Base-by-base conservation (phyloP, 345 rosid species). In the Dimocarpus longan region DNA sequence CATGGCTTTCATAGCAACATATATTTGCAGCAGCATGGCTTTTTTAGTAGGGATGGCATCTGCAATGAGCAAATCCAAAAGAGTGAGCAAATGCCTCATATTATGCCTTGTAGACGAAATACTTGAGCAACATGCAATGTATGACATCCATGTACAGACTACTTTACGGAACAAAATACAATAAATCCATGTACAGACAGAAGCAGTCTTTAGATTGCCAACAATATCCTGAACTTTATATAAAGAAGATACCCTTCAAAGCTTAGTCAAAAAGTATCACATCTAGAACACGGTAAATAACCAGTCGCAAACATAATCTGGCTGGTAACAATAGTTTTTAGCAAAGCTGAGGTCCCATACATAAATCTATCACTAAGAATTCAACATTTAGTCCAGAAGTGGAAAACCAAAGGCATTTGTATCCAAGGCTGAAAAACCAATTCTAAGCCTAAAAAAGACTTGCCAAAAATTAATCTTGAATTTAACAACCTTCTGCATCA, bases 1-100 rank as follows among this genome's bases (percentile, higher is more conserved):
- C 98, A 91, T 91, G 26, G 99, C 92, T 85, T 96, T 93, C 99
- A 94, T 91, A 6, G 98, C 91, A 76, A 96, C 98, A 85, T 76
- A 91, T 54, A 96, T 94, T 82, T 96, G 99, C 85, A 93, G 78
- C 70, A 88, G 85, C 95, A 96, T 96, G 42, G 98, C 94, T 78
- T 86, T 91, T 62, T 66, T 93, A 60, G 98, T 80, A 73, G 99
- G 99, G 63, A 94, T 86, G n/a, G 93, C 92, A 90, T 96, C 99
- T 96, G 93, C 88, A 84, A 66, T 21, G 26, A 60, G 42, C 73
- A 37, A 68, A 37, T 63, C 77, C 80, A 72, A 57, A 24, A 57
- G 52, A 84, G 75, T 22, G 52, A 66, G 26, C 16, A 82, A 37
- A 77, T 37, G 42, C 19, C 42, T 68, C 46, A 56, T 57, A 19